Conservation (phyloP, 208 protist genomes). For the Leishmania tropica region DNA sequence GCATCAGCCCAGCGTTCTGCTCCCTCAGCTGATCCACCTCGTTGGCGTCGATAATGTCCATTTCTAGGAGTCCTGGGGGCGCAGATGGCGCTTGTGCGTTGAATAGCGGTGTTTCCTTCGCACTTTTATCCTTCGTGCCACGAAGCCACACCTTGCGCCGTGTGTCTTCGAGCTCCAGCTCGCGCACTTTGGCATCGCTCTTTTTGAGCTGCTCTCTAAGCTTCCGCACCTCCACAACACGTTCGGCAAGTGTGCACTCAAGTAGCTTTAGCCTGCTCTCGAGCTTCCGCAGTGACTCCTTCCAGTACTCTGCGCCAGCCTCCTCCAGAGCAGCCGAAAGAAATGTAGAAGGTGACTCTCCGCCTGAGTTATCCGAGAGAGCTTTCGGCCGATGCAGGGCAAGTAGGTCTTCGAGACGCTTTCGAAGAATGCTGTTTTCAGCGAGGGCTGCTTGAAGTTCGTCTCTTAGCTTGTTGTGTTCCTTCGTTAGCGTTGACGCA, state of each 20-base stretch:
- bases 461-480: conserved; percentile 18
- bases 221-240: conserved; percentile 16
- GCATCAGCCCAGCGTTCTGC: conserved; percentile 15
- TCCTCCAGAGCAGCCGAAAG: background rate
- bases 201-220: conserved; percentile 16
- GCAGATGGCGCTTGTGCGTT: background rate
- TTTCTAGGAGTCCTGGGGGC: background rate
- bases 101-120: background rate
- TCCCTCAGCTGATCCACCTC: conserved; percentile 20
- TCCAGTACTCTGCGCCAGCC: conserved; percentile 12
- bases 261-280: conserved; percentile 33
- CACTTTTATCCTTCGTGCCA: background rate
- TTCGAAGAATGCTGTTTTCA: conserved; percentile 34
- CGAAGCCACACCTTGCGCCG: background rate
- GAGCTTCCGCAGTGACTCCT: conserved; percentile 10
- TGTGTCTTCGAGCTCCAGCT: conserved; percentile 11
- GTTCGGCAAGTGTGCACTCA: conserved; percentile 30
- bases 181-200: conserved; percentile 19
- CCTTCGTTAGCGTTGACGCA: background rate
- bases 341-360: background rate
- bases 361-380: background rate
- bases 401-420: conserved; percentile 33
- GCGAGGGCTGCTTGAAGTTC: conserved; percentile 25
- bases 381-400: conserved; percentile 10
- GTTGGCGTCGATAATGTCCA: background rate